Evolutionary conservation across 2,329 filamentous ascomycete species (phyloP).

Genomic region (Clonostachys solani): DNA sequence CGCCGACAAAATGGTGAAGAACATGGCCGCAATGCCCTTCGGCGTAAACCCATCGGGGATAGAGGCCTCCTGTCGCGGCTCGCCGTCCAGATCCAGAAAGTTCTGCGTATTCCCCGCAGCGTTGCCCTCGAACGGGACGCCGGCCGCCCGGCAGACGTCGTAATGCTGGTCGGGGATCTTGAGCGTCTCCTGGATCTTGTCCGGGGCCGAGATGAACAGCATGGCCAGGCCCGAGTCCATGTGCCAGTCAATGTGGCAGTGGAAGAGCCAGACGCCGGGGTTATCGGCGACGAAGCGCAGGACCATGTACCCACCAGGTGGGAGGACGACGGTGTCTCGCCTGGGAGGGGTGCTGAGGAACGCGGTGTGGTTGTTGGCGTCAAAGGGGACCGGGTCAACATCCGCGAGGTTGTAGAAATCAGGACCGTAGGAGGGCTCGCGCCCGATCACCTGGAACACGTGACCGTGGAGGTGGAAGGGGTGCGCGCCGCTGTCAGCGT

Average conservation of each 20-base stretch:
- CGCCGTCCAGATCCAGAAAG: conserved; percentile 38
- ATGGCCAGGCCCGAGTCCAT: conserved; percentile 35
- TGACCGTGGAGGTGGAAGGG: conserved; percentile 65
- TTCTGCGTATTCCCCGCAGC: conserved; percentile 54
- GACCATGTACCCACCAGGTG: conserved; percentile 42
- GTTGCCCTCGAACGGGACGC: conserved; percentile 46
- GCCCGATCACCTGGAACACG: conserved; percentile 44
- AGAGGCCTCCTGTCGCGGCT: conserved; percentile 1
- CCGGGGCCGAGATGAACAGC: conserved; percentile 15
- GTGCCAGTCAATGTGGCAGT: conserved; percentile 50
- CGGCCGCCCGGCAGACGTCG: conserved; percentile 25
- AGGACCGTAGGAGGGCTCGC: conserved; percentile 19
- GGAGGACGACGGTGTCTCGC: conserved; percentile 42
- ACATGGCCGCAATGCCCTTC: conserved; percentile 1
- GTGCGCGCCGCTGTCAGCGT: conserved; percentile 51
- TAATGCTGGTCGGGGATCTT: conserved; percentile 34
- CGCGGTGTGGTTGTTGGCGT: not conserved
- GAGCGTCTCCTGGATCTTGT: conserved; percentile 35
- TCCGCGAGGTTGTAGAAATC: not conserved
- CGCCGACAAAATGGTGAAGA: conserved; percentile 1
- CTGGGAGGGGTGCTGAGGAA: conserved; percentile 27
- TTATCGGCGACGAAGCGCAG: conserved; percentile 39
- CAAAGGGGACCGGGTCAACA: no score
- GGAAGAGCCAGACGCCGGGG: conserved; percentile 36
- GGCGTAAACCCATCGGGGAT: not conserved